Base-by-base conservation (phyloP, 2,329 filamentous ascomycete species). In the Clarireedia hainanense region DNA sequence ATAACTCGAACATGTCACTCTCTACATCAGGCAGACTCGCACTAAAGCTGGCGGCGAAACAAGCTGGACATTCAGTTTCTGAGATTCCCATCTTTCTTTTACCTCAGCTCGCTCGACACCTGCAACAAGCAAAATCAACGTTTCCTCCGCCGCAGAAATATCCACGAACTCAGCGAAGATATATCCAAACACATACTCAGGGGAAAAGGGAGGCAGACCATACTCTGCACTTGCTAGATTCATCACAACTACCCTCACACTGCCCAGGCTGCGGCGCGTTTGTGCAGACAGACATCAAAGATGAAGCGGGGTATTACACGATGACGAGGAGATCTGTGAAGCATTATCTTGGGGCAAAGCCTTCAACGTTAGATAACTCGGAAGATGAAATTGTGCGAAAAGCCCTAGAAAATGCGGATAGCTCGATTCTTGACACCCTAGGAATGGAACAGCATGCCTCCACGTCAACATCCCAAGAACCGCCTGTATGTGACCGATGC, bases 401-500 rank as follows among this genome's bases (percentile, higher is more conserved):
- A 26, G 61, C 66, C 27, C 52, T 70, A 24, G 51, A 64, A 50
- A 63, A 64, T 45, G 58, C 64, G 23, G 57, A 57, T 12, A 36
- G 34, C 24, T 49, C 45, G 6, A 48, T 51, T 45, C 37, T 52
- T 14, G 37, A 49, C 5, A 46, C 50, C 17, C 37, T 65, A n/a
- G 58, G 56, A 27, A 47, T 63, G 5, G 58, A 57, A 15, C 37
- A 42, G 6, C 14, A 40, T 30, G 23, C 34, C 24, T 6, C 46
- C 12, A 27, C 48, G n/a, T 14, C 27, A 52, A 42, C 56, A 61
- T 58, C 61, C 26, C 47, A 17, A 12, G 62, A 63, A 30, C 45
- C 59, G 23, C 88, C 88, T 1, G 72, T 95, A 6, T 99, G 94
- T 72, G 87, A 94, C 63, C 83, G 94, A 65, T 99, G 94, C 66